Percentiles rank a stretch among this genome's conserved stretches.
phyloP scores from a whole-genome alignment of 306 rosid genomes.

The Myrica gale region DNA sequence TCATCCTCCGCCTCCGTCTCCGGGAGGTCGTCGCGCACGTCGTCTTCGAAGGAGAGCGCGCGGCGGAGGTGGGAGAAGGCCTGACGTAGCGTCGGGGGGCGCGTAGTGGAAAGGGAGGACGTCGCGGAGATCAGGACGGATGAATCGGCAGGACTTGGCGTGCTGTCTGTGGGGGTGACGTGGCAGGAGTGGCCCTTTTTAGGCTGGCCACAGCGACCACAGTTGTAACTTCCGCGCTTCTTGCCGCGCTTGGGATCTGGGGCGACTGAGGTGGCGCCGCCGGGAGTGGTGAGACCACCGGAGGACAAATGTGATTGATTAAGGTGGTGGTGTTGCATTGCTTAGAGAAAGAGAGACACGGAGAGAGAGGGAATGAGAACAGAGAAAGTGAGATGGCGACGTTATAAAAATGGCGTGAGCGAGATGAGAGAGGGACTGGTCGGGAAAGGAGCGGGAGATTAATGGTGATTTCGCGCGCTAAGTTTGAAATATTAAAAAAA shows the following conservation, averaged over 20 bases:
- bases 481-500: conserved; percentile 27
- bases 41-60: conserved; percentile 76
- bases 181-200: conserved; percentile 82
- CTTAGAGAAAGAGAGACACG: neutral
- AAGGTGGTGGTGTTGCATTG: conserved; percentile 46
- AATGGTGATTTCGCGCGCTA: conserved; percentile 50
- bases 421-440: conserved; percentile 9
- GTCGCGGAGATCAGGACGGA: conserved; percentile 30
- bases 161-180: conserved; percentile 5
- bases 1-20: conserved; percentile 16
- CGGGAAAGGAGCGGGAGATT: conserved; percentile 45
- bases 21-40: conserved; percentile 28
- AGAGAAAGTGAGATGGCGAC: neutral
- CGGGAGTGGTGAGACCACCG: conserved; percentile 16
- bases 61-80: conserved; percentile 58
- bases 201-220: conserved; percentile 88
- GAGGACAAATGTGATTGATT: conserved; percentile 35
- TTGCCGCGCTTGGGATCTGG: conserved; percentile 46
- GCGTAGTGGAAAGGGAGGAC: conserved; percentile 28
- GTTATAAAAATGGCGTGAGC: conserved; percentile 4
- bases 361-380: neutral
- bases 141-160: conserved; percentile 34
- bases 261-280: conserved; percentile 20
- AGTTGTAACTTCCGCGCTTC: conserved; percentile 78
- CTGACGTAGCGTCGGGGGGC: conserved; percentile 39